Evolutionary conservation across 495 filamentous ascomycete species (phyloP), one percentile per base, ranked within the genome.

Genomic region (Podospora anserina): DNA sequence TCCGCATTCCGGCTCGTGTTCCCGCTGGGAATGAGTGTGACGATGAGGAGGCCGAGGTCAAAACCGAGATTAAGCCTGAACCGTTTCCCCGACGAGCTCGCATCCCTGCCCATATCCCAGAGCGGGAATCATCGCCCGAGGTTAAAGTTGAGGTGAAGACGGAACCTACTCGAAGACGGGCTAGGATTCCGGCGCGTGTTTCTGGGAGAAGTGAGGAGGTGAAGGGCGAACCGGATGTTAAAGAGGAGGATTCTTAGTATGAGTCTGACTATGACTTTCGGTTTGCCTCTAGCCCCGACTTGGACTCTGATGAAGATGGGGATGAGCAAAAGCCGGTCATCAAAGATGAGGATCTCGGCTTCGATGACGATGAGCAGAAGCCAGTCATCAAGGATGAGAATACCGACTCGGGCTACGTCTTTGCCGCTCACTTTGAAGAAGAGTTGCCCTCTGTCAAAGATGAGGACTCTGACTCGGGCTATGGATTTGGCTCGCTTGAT

Each of bases 331-430:
- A 49, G 39, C 39, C 9, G 39, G 39, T 49, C 1, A 32, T 32
- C 7, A 4, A 32, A 32, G 30, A 32, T 5, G 54, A 56, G 54
- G 54, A 56, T 1, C 30, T 6, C 30, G 30, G 7, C 30, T 5
- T 32, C 1, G 30, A 32, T 5, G 30, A 32, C 4, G 4, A 32
- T 13, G 4, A 56, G 54, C 54, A 2, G 1, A 20, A 44, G 64
- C 23, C 26, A 7, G 15, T 65, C 16, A 27, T 66, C 54, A 61
- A 66, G 57, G 55, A 27, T n/a, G 64, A 66, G 26, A 6, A 19
- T 49, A 6, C 1, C 7, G 30, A 32, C 30, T 5, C 30, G 4
- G 30, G 7, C 30, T 32, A 4, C 7, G 30, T 32, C 30, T 32
- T 32, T 32, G 30, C 7, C 30, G 30, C 4, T 56, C 15, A 56